A percentile compares a stretch with the other conserved stretches of the same genome.
These are phyloP conservation scores for Aspergillus pseudotamarii DNA, from an alignment of 2,329 filamentous ascomycete genomes.

Conservation along the genomic window DNA sequence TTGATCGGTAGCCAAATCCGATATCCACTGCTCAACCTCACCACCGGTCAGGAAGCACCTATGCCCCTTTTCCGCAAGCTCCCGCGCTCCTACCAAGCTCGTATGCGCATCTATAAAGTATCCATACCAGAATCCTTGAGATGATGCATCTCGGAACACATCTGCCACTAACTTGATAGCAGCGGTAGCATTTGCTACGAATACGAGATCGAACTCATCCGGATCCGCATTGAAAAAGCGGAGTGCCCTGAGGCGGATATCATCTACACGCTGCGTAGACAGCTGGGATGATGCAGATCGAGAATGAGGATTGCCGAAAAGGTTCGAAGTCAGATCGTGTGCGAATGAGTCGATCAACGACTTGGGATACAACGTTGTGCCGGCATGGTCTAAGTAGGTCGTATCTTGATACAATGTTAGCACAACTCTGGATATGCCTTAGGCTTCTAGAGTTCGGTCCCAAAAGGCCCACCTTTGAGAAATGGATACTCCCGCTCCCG, in stretches of 20 bases:
- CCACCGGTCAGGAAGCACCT: conserved; percentile 66
- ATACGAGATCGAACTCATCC: conserved; percentile 81
- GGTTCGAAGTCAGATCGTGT: conserved; percentile 72
- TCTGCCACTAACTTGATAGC: conserved; percentile 86
- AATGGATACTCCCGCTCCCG: conserved; percentile 52
- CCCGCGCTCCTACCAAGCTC: conserved; percentile 78
- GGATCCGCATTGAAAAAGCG: conserved; percentile 81
- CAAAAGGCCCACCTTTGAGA: conserved; percentile 36
- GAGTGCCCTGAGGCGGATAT: conserved; percentile 70
- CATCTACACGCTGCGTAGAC: conserved; percentile 73
- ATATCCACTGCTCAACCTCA: conserved; percentile 68
- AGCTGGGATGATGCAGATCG: conserved; percentile 78
- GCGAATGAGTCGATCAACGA: conserved; percentile 80
- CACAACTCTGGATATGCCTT: background rate
- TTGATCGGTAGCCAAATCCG: conserved; percentile 29
- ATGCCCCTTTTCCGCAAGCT: conserved; percentile 64
- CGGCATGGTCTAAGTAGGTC: conserved; percentile 90
- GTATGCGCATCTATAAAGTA: conserved; percentile 88
- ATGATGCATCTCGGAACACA: conserved; percentile 66
- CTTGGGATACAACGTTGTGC: conserved; percentile 81
- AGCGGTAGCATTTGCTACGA: conserved; percentile 89
- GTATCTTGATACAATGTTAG: conserved; percentile 56
- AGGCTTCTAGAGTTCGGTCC: background rate
- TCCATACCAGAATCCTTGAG: conserved; percentile 73
- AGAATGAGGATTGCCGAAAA: conserved; percentile 93